phyloP scores from a whole-genome alignment of 2,329 filamentous ascomycete species.

The Ploettnerulaceae sp. region DNA sequence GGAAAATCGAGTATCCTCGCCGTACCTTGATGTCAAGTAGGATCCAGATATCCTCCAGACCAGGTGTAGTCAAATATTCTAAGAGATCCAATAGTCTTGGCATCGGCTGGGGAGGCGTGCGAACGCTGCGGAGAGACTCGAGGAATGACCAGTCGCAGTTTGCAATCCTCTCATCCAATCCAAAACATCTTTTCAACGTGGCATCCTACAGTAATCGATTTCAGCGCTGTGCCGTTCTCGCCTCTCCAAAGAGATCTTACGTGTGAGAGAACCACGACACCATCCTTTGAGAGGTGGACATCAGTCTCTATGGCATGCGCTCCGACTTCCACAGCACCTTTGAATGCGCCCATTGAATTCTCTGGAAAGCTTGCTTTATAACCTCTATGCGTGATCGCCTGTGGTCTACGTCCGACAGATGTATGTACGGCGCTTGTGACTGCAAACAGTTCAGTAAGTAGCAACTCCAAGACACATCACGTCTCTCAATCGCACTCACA shows the following conservation, averaged over 20 bases:
- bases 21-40: slow-evolving; percentile 82
- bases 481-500: neutral
- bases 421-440: slow-evolving; percentile 26
- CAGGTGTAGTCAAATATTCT: slow-evolving; percentile 61
- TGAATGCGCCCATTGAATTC: slow-evolving; percentile 79
- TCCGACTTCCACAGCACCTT: slow-evolving; percentile 65
- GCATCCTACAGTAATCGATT: slow-evolving; percentile 52
- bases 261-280: slow-evolving; percentile 80
- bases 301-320: slow-evolving; percentile 86
- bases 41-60: slow-evolving; percentile 67
- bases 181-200: slow-evolving; percentile 76
- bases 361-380: slow-evolving; percentile 77
- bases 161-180: slow-evolving; percentile 63
- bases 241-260: slow-evolving; percentile 38
- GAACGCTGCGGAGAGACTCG: slow-evolving; percentile 59
- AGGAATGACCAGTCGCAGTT: slow-evolving; percentile 76
- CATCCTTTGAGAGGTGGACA: slow-evolving; percentile 75
- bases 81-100: slow-evolving; percentile 71
- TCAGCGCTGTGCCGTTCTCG: neutral
- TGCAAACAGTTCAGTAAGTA: neutral
- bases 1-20: neutral
- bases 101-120: slow-evolving; percentile 65
- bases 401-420: slow-evolving; percentile 42
- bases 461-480: neutral
- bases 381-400: slow-evolving; percentile 73